Conservation (phyloP, 257 asterid genomes). For the Leptodermis oblonga region DNA sequence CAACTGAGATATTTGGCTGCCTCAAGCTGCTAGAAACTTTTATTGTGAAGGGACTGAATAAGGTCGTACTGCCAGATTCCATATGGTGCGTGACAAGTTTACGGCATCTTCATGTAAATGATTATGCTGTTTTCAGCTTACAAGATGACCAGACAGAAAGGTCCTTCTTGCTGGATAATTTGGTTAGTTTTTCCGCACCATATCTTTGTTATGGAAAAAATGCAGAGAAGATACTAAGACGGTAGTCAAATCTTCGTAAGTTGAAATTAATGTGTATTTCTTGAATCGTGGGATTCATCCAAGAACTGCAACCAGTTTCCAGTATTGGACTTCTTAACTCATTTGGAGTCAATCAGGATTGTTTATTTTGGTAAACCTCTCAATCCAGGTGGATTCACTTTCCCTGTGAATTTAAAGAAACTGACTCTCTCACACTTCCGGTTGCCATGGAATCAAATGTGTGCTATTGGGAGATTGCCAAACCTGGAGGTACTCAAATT, state of each 20-base stretch:
- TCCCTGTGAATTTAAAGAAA: slow-evolving; percentile 4
- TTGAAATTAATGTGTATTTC: background rate
- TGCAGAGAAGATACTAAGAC: background rate
- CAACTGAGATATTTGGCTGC: slow-evolving; percentile 1
- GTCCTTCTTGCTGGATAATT: background rate
- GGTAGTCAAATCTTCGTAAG: background rate
- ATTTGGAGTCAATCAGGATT: background rate
- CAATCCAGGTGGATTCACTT: background rate
- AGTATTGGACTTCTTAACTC: background rate
- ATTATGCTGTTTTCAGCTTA: background rate
- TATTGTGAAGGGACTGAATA: background rate
- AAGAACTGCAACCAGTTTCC: slow-evolving; percentile 6
- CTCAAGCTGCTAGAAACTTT: background rate
- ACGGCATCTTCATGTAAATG: slow-evolving; percentile 4
- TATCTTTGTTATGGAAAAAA: background rate
- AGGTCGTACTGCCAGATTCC: background rate
- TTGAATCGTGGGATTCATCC: background rate
- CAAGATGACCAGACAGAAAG: background rate
- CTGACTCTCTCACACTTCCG: background rate
- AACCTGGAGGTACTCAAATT: slow-evolving; percentile 4
- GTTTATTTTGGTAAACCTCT: background rate
- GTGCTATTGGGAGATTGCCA: background rate
- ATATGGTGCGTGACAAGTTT: background rate
- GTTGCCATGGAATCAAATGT: background rate
- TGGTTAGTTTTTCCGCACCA: background rate